Evolutionary conservation across 2,329 filamentous ascomycete genomes (phyloP), one percentile per base, ranked within the genome.

Genomic region (Ophiosphaerella herpotricha): DNA sequence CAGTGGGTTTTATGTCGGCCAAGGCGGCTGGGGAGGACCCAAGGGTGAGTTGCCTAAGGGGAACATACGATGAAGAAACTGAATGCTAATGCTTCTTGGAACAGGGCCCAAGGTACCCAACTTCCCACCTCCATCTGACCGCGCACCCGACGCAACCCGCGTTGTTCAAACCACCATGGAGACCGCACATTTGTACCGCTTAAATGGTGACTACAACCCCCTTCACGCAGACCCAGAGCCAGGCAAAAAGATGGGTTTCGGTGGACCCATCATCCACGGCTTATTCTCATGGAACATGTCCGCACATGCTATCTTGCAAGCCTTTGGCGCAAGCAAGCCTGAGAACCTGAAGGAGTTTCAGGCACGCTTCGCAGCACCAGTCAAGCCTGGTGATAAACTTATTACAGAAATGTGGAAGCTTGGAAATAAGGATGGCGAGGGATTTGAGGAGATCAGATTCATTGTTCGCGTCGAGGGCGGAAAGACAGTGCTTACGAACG

Each of bases 171-270:
- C 88, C 4, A 88, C 78, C 23, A 68, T 78, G 45, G 85, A 92
- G 77, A 89, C 89, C 4, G 85, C 90, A 7, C 82, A 72, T 41
- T 57, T 67, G 33, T 66, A 69, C 56, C 83, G 90, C 56, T 82
- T 96, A 43, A 96, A 96, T 64, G 91, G 91, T 59, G 92, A 96
- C 77, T 96, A 96, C 77, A 96, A 96, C 78, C 92, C 91, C 24
- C 85, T 96, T 32, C 91, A 96, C 71, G 91, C 90, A 6, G 89
- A 89, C 14, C 91, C 91, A 11, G 89, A 91, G 75, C 90, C 91
- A 0, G 91, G 91, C 53, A 77, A 84, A 74, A 88, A 91, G 77
- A 96, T 96, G 90, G 91, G 92, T 52, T 96, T 96, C 62, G 90
- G 90, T 24, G 91, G 91, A 31, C 80, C 85, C 61, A 96, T 96